Base-by-base conservation (phyloP, 2,329 filamentous ascomycete species). In the Fusarium nurragi region DNA sequence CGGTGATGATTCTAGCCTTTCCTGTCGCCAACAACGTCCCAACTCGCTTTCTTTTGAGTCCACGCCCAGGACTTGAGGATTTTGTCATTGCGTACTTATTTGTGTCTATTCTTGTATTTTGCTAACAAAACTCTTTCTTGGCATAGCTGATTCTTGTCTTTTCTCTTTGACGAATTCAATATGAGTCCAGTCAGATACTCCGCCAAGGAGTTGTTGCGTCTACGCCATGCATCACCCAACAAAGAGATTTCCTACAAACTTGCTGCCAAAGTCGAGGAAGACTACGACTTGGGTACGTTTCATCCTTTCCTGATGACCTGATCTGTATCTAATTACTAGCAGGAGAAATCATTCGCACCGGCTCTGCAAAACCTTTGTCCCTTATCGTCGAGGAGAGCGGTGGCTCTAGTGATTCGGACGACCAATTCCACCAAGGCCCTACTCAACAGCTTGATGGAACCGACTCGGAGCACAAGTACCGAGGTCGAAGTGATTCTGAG, bases 141-240 rank as follows among this genome's bases (percentile, higher is more conserved):
- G 54, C 48, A 49, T 71, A 76, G 72, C 60, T 74, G 55, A 69
- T 32, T 43, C 10, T 67, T 59, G 43, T n/a, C 81, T 57, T 80
- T 81, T 63, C 78, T 76, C 61, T 78, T 77, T 61, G 67, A 79
- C 58, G 59, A 71, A 43, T 50, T 71, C 71, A 71, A 72, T 51
- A 84, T 85, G 83, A 73, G 74, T 51, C 74, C 76, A 13, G 76
- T 75, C 39, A 77, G 69, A 12, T 85, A 85, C 65, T 78, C 76
- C 10, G 71, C 79, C 47, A 70, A 73, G 32, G 80, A 85, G 71
- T 75, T 85, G n/a, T 72, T 84, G 40, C 69, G 68, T 41, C 65
- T 79, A 53, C 73, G 73, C 57, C 63, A 74, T 28, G 36, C 37
- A n/a, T 68, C 72, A 41, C 64, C 69, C 16, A 53, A 60, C n/a